Base-by-base conservation (phyloP, 441 rosid genomes). In the Adansonia madagascariensis region DNA sequence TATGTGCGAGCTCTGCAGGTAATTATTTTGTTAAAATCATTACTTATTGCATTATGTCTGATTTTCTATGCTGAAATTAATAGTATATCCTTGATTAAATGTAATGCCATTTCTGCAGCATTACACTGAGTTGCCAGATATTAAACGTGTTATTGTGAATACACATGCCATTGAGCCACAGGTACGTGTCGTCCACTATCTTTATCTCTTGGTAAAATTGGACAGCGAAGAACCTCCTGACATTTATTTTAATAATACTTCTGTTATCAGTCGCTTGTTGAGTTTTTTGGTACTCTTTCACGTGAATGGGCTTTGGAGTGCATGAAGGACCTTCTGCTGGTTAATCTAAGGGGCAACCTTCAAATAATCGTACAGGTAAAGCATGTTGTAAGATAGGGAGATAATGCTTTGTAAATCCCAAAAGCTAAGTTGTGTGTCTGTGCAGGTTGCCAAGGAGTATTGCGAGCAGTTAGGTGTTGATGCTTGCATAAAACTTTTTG, bases 241-340 rank as follows among this genome's bases (percentile, higher is more conserved):
- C 69, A 43, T 47, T 35, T 47, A 35, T 56, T 72, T 67, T 50
- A 17, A 18, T 55, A 8, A 53, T 35, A 52, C 35, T 53, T 31
- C 61, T 67, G 75, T 74, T 74, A 84, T 66, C 87, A 97, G 99
- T 89, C 99, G 5, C 97, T 97, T 76, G 98, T 97, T 4, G 99
- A 94, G 87, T 97, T 92, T 81, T 97, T 97, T 66, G 98, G 98
- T 61, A 93, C 98, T 81, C 97, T 97, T 78, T 97, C 99, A 75
- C 86, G 93, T 76, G 99, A 97, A 82, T 97, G 98, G 99, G 98
- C 97, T 75, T 85, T 97, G 87, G 99, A 97, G 84, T 94, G 99
- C 89, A 97, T 97, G 98, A 97, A 93, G 86, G 99, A 96, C 84
- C 98, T 96, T 68, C 79, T 96, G 64, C 81, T 94, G 72, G 98